phyloP scores from a whole-genome alignment of 441 rosid genomes.

The Arabidopsis hybrid region DNA sequence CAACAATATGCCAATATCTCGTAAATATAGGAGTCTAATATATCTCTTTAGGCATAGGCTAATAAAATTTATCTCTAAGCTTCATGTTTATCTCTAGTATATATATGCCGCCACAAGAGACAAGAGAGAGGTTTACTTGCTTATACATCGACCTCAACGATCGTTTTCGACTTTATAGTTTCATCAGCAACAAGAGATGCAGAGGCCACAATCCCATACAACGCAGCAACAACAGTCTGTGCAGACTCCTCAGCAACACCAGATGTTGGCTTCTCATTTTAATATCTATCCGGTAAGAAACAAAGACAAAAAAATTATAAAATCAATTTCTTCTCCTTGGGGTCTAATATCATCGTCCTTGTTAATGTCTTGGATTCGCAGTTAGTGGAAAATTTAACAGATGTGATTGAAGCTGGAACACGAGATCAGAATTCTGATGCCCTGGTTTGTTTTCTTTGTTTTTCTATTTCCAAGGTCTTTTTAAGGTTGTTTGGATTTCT shows the following conservation, averaged over 20 bases:
- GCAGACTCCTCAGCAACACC: neutral
- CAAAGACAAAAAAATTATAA: too few species aligned
- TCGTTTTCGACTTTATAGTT: neutral
- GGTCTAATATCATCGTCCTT: too few species aligned
- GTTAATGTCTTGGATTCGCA: neutral
- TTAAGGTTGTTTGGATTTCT: neutral
- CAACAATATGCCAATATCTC: too few species aligned
- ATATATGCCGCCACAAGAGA: too few species aligned
- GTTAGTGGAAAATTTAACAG: neutral
- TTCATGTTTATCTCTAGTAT: too few species aligned
- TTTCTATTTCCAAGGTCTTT: neutral
- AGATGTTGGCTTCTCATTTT: neutral
- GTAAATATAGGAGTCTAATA: too few species aligned
- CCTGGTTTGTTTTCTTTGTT: neutral
- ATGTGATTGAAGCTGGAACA: neutral
- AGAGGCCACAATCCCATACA: neutral
- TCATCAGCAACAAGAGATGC: neutral
- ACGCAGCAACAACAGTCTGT: neutral
- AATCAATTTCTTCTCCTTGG: too few species aligned
- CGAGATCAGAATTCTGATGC: neutral
- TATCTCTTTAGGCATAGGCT: too few species aligned
- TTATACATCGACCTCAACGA: neutral
- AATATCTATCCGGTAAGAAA: neutral
- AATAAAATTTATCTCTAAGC: too few species aligned
- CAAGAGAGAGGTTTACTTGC: too few species aligned